Conservation (phyloP, 257 asterid genomes). For the Echium plantagineum region DNA sequence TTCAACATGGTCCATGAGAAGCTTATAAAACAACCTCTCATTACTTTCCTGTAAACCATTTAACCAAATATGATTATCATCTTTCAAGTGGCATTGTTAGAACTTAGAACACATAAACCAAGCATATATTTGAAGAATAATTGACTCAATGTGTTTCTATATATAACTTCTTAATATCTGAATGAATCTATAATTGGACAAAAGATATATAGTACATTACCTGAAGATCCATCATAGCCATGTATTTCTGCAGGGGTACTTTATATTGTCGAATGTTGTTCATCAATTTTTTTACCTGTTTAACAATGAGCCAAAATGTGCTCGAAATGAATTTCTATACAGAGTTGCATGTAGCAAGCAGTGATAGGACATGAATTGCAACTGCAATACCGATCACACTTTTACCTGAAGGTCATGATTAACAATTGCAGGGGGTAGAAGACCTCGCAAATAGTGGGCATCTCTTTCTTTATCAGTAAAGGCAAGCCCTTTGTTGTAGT, state of each 20-base stretch:
- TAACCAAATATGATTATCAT: constrained; percentile 3
- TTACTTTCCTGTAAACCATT: constrained; percentile 56
- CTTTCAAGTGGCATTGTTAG: neutral
- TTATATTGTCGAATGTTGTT: constrained; percentile 79
- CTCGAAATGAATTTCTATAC: neutral
- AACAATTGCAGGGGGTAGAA: constrained; percentile 79
- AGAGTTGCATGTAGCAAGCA: neutral
- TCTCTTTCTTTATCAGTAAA: constrained; percentile 86
- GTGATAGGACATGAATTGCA: neutral
- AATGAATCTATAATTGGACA: neutral
- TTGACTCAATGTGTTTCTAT: neutral
- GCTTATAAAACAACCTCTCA: constrained; percentile 84
- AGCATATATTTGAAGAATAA: neutral
- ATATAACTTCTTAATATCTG: neutral
- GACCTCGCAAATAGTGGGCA: constrained; percentile 92
- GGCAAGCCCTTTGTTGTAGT: constrained; percentile 94
- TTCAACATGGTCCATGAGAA: constrained; percentile 90
- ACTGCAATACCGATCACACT: neutral
- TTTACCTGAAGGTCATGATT: constrained; percentile 78
- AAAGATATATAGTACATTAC: constrained; percentile 19
- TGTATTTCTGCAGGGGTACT: constrained; percentile 88
- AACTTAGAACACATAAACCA: neutral
- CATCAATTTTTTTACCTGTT: constrained; percentile 94
- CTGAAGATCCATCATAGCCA: constrained; percentile 99
- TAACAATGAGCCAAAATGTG: constrained; percentile 7